Evolutionary conservation across 2,329 filamentous ascomycete genomes (phyloP).

Genomic region (Rhynchosporium agropyri): DNA sequence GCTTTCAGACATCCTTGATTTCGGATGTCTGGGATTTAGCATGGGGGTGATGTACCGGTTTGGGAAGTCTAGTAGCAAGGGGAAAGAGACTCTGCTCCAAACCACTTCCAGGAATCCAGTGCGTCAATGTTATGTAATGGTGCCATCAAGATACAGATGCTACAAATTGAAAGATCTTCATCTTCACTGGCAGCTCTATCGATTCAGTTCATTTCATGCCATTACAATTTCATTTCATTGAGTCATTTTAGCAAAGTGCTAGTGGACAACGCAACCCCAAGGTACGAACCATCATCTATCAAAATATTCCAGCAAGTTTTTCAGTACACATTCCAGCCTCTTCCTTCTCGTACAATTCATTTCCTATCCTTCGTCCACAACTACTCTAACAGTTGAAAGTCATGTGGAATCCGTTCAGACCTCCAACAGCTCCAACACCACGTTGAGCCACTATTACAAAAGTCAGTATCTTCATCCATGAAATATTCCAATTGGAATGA

Average conservation of each 20-base stretch:
- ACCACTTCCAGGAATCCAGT: not conserved
- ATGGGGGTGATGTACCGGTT: not conserved
- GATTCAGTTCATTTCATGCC: not conserved
- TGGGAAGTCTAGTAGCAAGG: not conserved
- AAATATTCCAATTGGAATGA: not conserved
- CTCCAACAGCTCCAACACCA: not conserved
- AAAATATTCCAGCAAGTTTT: not conserved
- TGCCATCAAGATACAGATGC: not conserved
- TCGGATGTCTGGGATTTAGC: not conserved
- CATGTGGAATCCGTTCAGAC: slow-evolving; percentile 22
- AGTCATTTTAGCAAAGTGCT: slow-evolving; percentile 9
- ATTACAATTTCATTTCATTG: not conserved
- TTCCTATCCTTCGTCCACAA: not conserved
- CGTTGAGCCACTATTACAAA: not conserved
- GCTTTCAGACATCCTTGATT: slow-evolving; percentile 44
- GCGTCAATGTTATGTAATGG: not conserved
- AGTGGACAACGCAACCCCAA: slow-evolving; percentile 6
- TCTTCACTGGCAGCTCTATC: not conserved
- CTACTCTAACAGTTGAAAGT: slow-evolving; percentile 20
- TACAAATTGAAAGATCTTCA: not conserved
- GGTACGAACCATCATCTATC: not conserved
- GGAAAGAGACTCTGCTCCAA: not conserved
- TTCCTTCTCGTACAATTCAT: not conserved
- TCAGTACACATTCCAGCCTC: not conserved
- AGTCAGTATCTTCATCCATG: not conserved